Conservation (phyloP, 345 rosid genomes). For the Eucalyptus pauciflora region DNA sequence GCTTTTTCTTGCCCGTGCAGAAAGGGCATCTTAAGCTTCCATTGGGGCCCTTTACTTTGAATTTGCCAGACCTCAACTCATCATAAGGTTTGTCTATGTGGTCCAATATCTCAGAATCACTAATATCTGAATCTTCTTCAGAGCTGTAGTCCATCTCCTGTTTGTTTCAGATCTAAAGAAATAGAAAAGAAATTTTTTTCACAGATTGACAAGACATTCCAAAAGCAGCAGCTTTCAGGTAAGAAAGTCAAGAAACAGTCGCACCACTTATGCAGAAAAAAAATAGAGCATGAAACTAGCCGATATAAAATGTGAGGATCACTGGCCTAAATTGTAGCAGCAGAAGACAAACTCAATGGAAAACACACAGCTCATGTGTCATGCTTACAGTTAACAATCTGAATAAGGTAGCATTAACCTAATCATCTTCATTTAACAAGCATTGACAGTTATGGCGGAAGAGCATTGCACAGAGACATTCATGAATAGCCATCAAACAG, state of each 20-base stretch:
- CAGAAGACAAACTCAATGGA: background rate
- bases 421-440: background rate
- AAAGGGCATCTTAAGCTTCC: conserved; percentile 68
- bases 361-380: background rate
- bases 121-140: conserved; percentile 69
- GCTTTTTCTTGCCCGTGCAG: conserved; percentile 87
- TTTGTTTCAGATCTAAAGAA: background rate
- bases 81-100: conserved; percentile 51
- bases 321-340: background rate
- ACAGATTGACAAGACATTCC: background rate
- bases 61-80: conserved; percentile 25
- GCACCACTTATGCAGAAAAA: background rate
- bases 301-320: background rate
- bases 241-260: background rate
- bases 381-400: background rate
- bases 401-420: background rate
- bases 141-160: conserved; percentile 44
- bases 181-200: background rate
- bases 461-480: background rate
- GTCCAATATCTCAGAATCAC: conserved; percentile 68
- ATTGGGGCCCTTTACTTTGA: conserved; percentile 46
- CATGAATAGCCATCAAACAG: background rate
- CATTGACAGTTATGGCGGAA: background rate
- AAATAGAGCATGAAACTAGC: background rate
- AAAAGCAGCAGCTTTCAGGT: background rate